Conservation (phyloP, 1,284 basidiomycete species). For the Garcileccinum viscosum region DNA sequence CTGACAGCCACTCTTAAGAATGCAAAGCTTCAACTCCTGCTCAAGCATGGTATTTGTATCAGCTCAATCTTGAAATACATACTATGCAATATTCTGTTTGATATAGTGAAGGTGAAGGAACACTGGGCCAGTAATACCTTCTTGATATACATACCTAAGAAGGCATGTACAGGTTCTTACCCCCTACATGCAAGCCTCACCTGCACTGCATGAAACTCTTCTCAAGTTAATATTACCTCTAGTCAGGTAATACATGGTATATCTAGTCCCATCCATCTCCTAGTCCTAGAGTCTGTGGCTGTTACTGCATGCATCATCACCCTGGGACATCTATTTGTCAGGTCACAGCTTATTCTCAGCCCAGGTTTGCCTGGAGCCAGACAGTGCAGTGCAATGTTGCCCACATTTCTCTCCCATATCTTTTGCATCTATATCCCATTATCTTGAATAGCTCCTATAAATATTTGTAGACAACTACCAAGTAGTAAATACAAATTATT, state of each 20-base stretch:
- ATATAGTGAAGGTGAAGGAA: constrained; percentile 6
- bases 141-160: neutral
- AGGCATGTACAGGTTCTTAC: constrained; percentile 1
- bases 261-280: neutral
- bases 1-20: neutral
- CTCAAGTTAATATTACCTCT: neutral
- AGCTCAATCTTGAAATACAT: constrained; percentile 16
- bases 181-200: neutral
- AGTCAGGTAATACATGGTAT: neutral
- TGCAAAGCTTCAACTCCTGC: neutral
- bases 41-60: constrained; percentile 17
- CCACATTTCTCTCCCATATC: neutral
- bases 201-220: neutral
- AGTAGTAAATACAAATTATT: no score
- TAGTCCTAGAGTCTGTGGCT: neutral
- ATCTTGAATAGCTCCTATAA: no score
- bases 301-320: neutral
- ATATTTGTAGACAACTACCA: no score
- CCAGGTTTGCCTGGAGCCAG: neutral
- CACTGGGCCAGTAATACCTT: constrained; percentile 11
- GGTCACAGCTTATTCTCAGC: neutral
- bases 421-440: no score
- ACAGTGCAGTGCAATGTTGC: neutral
- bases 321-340: neutral
- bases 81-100: constrained; percentile 2